These are phyloP conservation scores for Phyllosticta paracitricarpa DNA, from an alignment of 2,329 filamentous ascomycete genomes.

Conservation along the genomic window DNA sequence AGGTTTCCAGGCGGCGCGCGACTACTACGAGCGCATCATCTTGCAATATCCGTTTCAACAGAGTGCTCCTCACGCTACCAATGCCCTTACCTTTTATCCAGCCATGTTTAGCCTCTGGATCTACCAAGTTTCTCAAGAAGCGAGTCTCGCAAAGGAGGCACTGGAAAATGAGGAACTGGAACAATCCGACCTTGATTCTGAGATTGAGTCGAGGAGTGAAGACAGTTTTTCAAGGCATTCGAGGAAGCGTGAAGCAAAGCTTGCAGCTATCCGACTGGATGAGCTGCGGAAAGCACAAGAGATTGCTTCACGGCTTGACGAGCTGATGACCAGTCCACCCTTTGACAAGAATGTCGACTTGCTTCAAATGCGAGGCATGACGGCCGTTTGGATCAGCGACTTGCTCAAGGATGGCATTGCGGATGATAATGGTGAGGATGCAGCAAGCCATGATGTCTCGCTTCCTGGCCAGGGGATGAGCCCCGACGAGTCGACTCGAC, in stretches of 20 bases:
- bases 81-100: constrained; percentile 68
- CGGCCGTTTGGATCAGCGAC: constrained; percentile 66
- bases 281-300: constrained; percentile 51
- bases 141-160: constrained; percentile 35
- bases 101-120: constrained; percentile 75
- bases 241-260: background rate
- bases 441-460: background rate
- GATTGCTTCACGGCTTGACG: constrained; percentile 61
- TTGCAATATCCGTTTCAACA: constrained; percentile 57
- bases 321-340: constrained; percentile 57
- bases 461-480: background rate
- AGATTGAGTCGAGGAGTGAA: background rate
- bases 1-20: constrained; percentile 48
- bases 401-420: constrained; percentile 32
- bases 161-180: background rate
- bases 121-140: constrained; percentile 54
- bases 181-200: background rate
- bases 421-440: background rate
- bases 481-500: constrained; percentile 11
- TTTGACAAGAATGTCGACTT: constrained; percentile 60
- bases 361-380: constrained; percentile 61
- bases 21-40: constrained; percentile 71
- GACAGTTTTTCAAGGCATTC: background rate
- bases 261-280: constrained; percentile 19
- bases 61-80: constrained; percentile 47